These are phyloP conservation scores for Smithsoniella earleae DNA, from an alignment of 163 green algal genomes.

Conservation along the genomic window DNA sequence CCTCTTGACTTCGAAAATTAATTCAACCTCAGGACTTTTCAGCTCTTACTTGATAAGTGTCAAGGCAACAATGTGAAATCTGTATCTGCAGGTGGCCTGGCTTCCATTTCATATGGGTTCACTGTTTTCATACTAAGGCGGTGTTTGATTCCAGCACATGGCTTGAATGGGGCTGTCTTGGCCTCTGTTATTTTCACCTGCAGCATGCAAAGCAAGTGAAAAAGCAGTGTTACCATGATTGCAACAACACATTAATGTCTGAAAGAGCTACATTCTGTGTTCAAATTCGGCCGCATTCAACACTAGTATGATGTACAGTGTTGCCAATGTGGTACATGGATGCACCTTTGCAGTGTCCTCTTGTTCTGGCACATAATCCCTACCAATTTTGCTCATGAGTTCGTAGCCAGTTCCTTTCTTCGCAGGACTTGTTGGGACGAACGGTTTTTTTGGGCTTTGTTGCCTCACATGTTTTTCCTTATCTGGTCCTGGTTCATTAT, in stretches of 20 bases:
- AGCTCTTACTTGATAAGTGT: no score
- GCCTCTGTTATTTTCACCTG: no score
- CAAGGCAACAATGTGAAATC: not conserved
- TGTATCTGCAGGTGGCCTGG: not conserved
- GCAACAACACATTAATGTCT: no score
- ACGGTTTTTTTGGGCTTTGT: not conserved
- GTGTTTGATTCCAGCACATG: not conserved
- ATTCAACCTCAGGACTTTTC: no score
- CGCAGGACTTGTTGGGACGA: conserved; percentile 15
- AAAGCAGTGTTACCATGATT: no score
- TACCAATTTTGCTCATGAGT: conserved; percentile 8
- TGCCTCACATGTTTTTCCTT: not conserved
- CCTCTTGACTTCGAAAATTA: no score
- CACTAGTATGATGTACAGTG: no score
- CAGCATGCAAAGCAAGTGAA: no score
- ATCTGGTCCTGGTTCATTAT: conserved; percentile 22
- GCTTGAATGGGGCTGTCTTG: not conserved
- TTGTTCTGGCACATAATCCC: conserved; percentile 3
- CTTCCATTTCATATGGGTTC: not conserved
- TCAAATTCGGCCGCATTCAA: no score
- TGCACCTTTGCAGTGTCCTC: no score
- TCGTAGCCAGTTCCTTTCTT: conserved; percentile 21
- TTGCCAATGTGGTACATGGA: no score
- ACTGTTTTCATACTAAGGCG: not conserved
- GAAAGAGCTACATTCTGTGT: no score